phyloP scores from a whole-genome alignment of 345 rosid genomes.

The Salix suchowensis region DNA sequence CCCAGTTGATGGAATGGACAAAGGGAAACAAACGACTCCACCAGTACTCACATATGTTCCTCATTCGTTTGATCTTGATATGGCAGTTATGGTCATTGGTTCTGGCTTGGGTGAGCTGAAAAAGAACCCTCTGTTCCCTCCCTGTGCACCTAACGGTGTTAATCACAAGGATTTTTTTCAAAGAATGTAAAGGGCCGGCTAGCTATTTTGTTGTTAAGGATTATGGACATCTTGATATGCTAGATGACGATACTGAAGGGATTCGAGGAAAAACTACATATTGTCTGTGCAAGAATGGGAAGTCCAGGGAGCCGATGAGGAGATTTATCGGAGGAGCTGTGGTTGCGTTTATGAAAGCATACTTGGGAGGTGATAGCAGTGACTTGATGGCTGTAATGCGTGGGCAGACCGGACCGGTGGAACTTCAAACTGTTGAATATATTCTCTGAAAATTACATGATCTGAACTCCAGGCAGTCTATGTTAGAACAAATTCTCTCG shows the following conservation, averaged over 20 bases:
- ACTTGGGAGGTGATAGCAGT: constrained; percentile 44
- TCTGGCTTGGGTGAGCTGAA: constrained; percentile 63
- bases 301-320: constrained; percentile 73
- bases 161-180: constrained; percentile 69
- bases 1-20: constrained; percentile 74
- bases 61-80: constrained; percentile 56
- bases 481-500: no score
- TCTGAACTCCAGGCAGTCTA: no score
- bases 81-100: constrained; percentile 64
- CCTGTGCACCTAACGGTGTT: constrained; percentile 77
- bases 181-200: constrained; percentile 62
- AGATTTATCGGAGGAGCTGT: constrained; percentile 58
- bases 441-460: constrained; percentile 11
- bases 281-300: constrained; percentile 71
- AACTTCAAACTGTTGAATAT: constrained; percentile 43
- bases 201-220: constrained; percentile 64
- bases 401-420: constrained; percentile 51
- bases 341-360: constrained; percentile 67
- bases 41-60: constrained; percentile 63
- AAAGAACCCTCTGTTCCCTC: constrained; percentile 47
- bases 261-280: constrained; percentile 51
- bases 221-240: constrained; percentile 79
- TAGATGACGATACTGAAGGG: constrained; percentile 73
- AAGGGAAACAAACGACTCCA: constrained; percentile 69
- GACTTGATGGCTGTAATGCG: constrained; percentile 49